Percentiles rank a stretch among this genome's conserved stretches.
These are phyloP conservation scores for Pichia sp. DNA, from an alignment of 1,139 yeast genomes.

Conservation along the genomic window DNA sequence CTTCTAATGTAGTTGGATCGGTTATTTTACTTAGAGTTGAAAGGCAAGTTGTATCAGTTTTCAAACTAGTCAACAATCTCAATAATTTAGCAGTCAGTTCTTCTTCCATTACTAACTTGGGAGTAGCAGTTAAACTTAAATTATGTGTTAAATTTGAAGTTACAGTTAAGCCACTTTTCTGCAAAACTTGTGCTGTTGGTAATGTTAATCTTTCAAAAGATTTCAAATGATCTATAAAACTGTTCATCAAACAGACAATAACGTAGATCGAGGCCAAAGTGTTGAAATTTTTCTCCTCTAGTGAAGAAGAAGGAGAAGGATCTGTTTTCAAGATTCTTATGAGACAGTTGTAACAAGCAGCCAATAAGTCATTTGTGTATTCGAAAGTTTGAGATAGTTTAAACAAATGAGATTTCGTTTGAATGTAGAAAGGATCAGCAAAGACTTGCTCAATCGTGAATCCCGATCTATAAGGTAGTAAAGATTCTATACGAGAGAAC, in stretches of 20 bases:
- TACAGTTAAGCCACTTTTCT: slow-evolving; percentile 9
- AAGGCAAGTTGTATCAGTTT: slow-evolving; percentile 8
- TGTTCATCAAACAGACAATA: slow-evolving; percentile 5
- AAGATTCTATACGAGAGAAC: slow-evolving; percentile 22
- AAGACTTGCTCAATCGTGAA: slow-evolving; percentile 24
- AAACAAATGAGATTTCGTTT: slow-evolving; percentile 20
- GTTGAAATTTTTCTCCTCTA: slow-evolving; percentile 5
- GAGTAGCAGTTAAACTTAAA: slow-evolving; percentile 5
- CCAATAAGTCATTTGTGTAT: slow-evolving; percentile 10
- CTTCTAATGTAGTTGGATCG: neutral
- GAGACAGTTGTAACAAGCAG: slow-evolving; percentile 12
- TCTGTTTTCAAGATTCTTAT: slow-evolving; percentile 8
- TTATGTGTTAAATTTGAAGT: slow-evolving; percentile 8
- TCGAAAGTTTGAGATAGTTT: slow-evolving; percentile 14
- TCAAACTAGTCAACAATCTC: slow-evolving; percentile 6
- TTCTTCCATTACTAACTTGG: slow-evolving; percentile 2
- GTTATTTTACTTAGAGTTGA: slow-evolving; percentile 7
- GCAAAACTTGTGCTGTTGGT: slow-evolving; percentile 5
- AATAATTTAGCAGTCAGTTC: slow-evolving; percentile 5
- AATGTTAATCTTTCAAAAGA: slow-evolving; percentile 6
- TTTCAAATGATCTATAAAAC: slow-evolving; percentile 8
- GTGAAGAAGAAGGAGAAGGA: neutral
- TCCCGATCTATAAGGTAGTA: slow-evolving; percentile 28
- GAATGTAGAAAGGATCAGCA: slow-evolving; percentile 24
- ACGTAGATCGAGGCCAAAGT: slow-evolving; percentile 12